These are phyloP conservation scores for Citrus australasica DNA, from an alignment of 345 rosid species.

Conservation along the genomic window DNA sequence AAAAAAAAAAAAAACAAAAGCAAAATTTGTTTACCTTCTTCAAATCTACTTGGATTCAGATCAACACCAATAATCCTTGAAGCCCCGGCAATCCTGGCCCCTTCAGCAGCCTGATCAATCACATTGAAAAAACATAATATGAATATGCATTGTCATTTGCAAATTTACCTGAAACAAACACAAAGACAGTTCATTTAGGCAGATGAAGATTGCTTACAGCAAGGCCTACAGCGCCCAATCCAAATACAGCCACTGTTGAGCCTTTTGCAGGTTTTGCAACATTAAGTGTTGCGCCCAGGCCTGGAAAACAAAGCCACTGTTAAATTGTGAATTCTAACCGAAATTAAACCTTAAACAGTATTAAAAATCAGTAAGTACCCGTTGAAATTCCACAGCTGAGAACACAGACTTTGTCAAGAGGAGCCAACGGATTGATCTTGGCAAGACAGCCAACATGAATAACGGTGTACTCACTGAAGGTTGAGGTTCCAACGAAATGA, in stretches of 20 bases:
- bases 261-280: slow-evolving; percentile 37
- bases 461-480: slow-evolving; percentile 39
- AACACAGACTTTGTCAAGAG: slow-evolving; percentile 40
- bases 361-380: background rate
- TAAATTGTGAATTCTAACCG: too few relatives aligned
- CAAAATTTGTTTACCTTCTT: slow-evolving; percentile 6
- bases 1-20: background rate
- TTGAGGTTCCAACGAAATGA: slow-evolving; percentile 42
- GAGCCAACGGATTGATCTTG: slow-evolving; percentile 36
- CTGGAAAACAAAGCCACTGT: background rate
- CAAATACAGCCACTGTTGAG: slow-evolving; percentile 39
- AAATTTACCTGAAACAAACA: background rate
- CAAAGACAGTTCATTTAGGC: background rate
- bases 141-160: background rate
- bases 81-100: slow-evolving; percentile 37
- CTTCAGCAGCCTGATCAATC: slow-evolving; percentile 28
- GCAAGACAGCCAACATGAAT: slow-evolving; percentile 34
- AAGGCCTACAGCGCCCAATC: slow-evolving; percentile 43
- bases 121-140: background rate
- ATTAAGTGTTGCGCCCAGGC: slow-evolving; percentile 42
- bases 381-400: slow-evolving; percentile 42
- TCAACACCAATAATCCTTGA: slow-evolving; percentile 44
- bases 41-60: slow-evolving; percentile 27
- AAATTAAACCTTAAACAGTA: too few relatives aligned
- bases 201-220: slow-evolving; percentile 22